Conservation (phyloP, 1,139 yeast genomes). For the Groenewaldozyma auringiensis region DNA sequence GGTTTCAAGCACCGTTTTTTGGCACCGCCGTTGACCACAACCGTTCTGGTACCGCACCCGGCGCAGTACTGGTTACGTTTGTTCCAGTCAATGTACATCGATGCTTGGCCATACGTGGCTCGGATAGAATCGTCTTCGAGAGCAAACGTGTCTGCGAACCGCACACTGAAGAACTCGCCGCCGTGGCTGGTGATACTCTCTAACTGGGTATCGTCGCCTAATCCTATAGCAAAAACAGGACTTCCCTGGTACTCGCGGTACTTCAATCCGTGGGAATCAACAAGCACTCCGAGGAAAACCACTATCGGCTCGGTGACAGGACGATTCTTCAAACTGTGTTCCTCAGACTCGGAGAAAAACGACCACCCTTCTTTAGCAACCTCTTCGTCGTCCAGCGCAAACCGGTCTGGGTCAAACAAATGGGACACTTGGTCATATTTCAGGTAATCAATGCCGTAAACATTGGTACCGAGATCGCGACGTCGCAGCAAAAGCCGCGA, state of each 20-base stretch:
- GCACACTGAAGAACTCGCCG: background rate
- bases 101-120: constrained; percentile 68
- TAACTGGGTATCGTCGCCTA: background rate
- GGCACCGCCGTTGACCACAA: constrained; percentile 77
- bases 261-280: background rate
- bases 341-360: constrained; percentile 8
- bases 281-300: background rate
- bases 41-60: constrained; percentile 70
- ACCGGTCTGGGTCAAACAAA: constrained; percentile 64
- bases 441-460: background rate
- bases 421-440: constrained; percentile 32
- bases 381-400: constrained; percentile 19
- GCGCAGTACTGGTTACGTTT: constrained; percentile 71
- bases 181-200: background rate
- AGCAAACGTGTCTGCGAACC: background rate
- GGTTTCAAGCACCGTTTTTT: constrained; percentile 52
- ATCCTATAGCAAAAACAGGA: background rate
- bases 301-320: background rate
- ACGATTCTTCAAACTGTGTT: background rate
- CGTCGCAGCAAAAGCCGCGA: constrained; percentile 9
- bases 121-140: constrained; percentile 27
- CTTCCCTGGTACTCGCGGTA: background rate
- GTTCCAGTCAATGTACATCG: constrained; percentile 84
- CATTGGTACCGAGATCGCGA: background rate
- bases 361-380: constrained; percentile 3